Evolutionary conservation across 129 eudicot species (phyloP).

Genomic region (Apium graveolens): DNA sequence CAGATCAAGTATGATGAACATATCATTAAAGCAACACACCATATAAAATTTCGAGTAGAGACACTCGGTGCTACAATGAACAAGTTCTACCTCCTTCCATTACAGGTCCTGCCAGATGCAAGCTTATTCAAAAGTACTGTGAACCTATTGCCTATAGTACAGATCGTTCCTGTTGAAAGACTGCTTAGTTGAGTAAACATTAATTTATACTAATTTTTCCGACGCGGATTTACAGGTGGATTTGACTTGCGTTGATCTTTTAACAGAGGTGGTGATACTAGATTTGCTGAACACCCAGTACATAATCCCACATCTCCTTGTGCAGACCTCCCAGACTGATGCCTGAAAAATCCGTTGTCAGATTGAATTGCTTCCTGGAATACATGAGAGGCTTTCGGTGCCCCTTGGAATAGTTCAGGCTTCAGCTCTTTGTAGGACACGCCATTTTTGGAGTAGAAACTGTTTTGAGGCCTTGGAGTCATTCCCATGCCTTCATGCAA

Average conservation of each 20-base stretch:
- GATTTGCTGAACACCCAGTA: slow-evolving; percentile 42
- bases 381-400: slow-evolving; percentile 36
- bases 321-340: slow-evolving; percentile 19
- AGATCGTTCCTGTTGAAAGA: slow-evolving; percentile 5
- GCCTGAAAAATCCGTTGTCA: slow-evolving; percentile 43
- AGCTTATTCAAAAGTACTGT: slow-evolving; percentile 4
- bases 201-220: slow-evolving; percentile 22
- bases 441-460: slow-evolving; percentile 18
- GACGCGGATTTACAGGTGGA: slow-evolving; percentile 28
- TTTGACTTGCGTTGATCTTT: slow-evolving; percentile 46
- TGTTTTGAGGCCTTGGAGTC: slow-evolving; percentile 29
- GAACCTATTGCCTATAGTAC: slow-evolving; percentile 12
- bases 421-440: slow-evolving; percentile 33
- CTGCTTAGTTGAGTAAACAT: not conserved
- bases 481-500: slow-evolving; percentile 23
- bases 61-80: slow-evolving; percentile 18
- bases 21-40: not conserved
- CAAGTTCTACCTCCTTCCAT: slow-evolving; percentile 36
- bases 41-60: not conserved
- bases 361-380: slow-evolving; percentile 28
- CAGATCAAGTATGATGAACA: not conserved
- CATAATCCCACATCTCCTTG: slow-evolving; percentile 13
- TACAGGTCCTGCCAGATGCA: slow-evolving; percentile 21
- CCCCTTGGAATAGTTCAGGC: slow-evolving; percentile 40
- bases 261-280: slow-evolving; percentile 49